These are phyloP conservation scores for Panaeolus papilionaceus DNA, from an alignment of 768 basidiomycete genomes.

Conservation along the genomic window DNA sequence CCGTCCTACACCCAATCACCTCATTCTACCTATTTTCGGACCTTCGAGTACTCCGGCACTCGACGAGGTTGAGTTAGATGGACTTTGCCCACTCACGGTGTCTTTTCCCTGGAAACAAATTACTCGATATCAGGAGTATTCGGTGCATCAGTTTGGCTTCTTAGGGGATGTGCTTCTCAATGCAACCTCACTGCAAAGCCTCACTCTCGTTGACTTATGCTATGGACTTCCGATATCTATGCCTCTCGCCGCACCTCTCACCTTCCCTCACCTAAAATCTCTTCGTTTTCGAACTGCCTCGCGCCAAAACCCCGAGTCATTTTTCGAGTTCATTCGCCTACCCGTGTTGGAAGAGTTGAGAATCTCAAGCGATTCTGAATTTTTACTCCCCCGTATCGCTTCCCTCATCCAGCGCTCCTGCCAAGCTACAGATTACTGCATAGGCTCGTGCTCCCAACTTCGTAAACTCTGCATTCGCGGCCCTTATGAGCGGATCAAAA, in stretches of 20 bases:
- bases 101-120: conserved; percentile 3
- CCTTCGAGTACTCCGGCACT: neutral
- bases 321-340: conserved; percentile 11
- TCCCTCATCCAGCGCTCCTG: conserved; percentile 16
- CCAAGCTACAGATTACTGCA: neutral
- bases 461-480: conserved; percentile 4
- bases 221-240: conserved; percentile 1
- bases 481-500: conserved; percentile 4
- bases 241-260: conserved; percentile 12
- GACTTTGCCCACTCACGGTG: conserved; percentile 1
- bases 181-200: conserved; percentile 1
- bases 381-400: conserved; percentile 8
- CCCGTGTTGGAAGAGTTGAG: conserved; percentile 19
- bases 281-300: conserved; percentile 16
- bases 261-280: conserved; percentile 11
- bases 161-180: conserved; percentile 7
- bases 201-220: conserved; percentile 4
- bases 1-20: conserved; percentile 8
- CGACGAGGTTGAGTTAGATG: conserved; percentile 2
- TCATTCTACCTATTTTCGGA: conserved; percentile 7
- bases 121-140: conserved; percentile 3
- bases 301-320: conserved; percentile 13
- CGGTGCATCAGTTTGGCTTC: conserved; percentile 1
- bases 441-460: conserved; percentile 2
- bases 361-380: conserved; percentile 12